A percentile compares a stretch with the other conserved stretches of the same genome.
These are phyloP conservation scores for Trichosporon coremiiforme DNA, from an alignment of 1,284 basidiomycete genomes.

Conservation along the genomic window DNA sequence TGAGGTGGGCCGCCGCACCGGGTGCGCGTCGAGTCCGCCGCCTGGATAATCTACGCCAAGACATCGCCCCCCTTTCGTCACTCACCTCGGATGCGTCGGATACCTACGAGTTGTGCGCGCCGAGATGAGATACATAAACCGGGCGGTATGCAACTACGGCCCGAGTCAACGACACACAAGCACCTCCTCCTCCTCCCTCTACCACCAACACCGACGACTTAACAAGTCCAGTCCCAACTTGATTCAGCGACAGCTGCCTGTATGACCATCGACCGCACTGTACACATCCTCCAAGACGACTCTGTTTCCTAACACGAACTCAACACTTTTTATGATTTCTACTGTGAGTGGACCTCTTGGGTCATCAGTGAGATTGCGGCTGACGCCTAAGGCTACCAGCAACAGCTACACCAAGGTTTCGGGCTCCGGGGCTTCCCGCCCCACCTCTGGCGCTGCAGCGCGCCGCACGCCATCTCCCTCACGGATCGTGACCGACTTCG, in stretches of 20 bases:
- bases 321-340: background rate
- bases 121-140: constrained; percentile 1
- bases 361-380: no score
- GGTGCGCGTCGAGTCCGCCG: constrained; percentile 7
- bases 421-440: constrained; percentile 3
- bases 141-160: background rate
- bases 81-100: background rate
- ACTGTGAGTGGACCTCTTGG: background rate
- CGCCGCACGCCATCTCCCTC: background rate
- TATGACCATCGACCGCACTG: constrained; percentile 1
- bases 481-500: background rate
- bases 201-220: background rate
- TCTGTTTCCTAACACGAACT: background rate
- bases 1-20: background rate
- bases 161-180: background rate
- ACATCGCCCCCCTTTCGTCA: constrained; percentile 1
- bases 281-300: constrained; percentile 12
- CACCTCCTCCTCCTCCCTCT: background rate
- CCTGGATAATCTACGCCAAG: constrained; percentile 16
- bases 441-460: constrained; percentile 3
- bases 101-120: background rate
- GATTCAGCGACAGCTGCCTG: constrained; percentile 7
- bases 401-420: constrained; percentile 6
- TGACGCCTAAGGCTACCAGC: background rate
- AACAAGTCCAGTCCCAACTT: background rate